Evolutionary conservation across 257 asterid genomes (phyloP), one percentile per base, ranked within the genome.

Genomic region (Scutellaria minor): DNA sequence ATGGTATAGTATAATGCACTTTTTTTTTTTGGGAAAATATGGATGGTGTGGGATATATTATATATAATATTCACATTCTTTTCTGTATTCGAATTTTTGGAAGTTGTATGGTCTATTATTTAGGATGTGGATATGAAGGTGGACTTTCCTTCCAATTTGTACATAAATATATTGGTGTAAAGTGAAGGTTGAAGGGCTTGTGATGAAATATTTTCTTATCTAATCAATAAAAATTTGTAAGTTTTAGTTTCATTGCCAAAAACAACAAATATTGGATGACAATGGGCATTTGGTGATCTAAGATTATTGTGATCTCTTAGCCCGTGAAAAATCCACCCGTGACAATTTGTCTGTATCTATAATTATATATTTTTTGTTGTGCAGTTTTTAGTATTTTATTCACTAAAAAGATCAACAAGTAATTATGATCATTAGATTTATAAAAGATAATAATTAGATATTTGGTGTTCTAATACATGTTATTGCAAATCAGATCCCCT

Each of bases 21-120:
- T 62, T 57, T 2, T 66, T 59, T 0, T 77, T 31, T 53, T 62
- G 35, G 57, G 48, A 41, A 71, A 13, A 69, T 65, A 64, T 82
- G 75, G 73, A 37, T 66, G 78, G 56, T 55, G 55, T 63, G 73
- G 44, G 57, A 13, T 70, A 56, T 31, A 66, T 66, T 70, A 56
- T 31, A 66, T 66, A 35, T 66, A 52, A 6, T 50, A 44, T 44
- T 0, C 58, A 12, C 11, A 2, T 27, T 67, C 20, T 15, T 75
- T 54, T 56, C 8, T 62, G 65, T 15, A 39, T 42, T 71, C 22
- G 48, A 55, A 37, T 57, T 70, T 18, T 50, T 58, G 72, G 65
- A 44, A 60, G 42, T 37, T 81, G 20, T 59, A 40, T 79, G 77
- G 55, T 64, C 12, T 22, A 15, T 69, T 66, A 27, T 74, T 56